Evolutionary conservation across 108 stramenopile species (phyloP), one percentile per base, ranked within the genome.

Genomic region (Fragilariopsis cylindrus): DNA sequence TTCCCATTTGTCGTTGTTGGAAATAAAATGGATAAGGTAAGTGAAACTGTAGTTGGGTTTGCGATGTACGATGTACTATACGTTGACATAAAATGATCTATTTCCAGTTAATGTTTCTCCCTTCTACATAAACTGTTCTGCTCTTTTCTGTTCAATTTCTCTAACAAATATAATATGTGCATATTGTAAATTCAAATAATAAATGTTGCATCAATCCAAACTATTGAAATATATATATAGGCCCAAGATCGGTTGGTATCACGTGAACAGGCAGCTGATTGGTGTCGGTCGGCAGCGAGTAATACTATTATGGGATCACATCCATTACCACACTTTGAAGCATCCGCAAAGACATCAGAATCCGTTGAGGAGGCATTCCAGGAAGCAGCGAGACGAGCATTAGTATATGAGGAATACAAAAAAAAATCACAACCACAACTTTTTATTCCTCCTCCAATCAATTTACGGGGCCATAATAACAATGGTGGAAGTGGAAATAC

Each of bases 1-100:
- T 98, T 99, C 79, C 96, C 98, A 7, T 99, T 98, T 79, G 94
- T 98, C 18, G 92, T 98, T 9, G 67, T 99, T 57, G 99, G 97
- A 12, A 99, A 99, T 78, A 99, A 98, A 90, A 90, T 94, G 55
- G 98, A 99, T 73, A 87, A 89, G 77, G 84, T 78, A 72, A 46
- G 47, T 65, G 44, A 8, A 45, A 6, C 11, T 65, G 3, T 16
- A 45, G 6, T 65, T 65, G 44, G 41, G 7, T 15, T 45, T 16
- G 65, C 4, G 46, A 64, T 13, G 43, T 5, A 54, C 41, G 60
- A 40, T 60, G 5, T 39, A 5, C 7, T 56, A 19, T 56, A 19
- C 55, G 16, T 52, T 30, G 30, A 30, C 30, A 30, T 30, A 30
- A 30, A 30, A 30, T 30, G 30, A 30, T 30, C 30, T 30, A 30